phyloP scores from a whole-genome alignment of 2,329 filamentous ascomycete species.

The Seiridium cupressi region DNA sequence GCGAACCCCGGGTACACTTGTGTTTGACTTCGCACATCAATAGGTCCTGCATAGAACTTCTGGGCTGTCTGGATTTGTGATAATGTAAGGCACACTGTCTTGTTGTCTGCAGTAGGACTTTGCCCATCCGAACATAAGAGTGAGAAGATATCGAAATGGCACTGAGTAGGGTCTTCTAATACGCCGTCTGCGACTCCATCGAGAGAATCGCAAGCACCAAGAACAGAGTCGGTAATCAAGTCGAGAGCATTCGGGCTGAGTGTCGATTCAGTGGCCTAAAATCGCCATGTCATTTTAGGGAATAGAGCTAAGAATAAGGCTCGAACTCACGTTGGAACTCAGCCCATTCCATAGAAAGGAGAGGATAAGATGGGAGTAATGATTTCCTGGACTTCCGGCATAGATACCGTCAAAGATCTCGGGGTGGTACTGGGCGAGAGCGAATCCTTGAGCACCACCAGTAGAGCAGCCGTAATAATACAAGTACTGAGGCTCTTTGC shows the following conservation, averaged over 20 bases:
- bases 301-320: background rate
- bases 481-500: conserved; percentile 23
- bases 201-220: conserved; percentile 34
- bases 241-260: conserved; percentile 26
- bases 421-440: conserved; percentile 37
- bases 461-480: conserved; percentile 41
- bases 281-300: background rate
- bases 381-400: conserved; percentile 36
- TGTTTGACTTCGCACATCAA: conserved; percentile 7
- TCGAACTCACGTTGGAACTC: conserved; percentile 9
- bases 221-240: conserved; percentile 28
- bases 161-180: conserved; percentile 35
- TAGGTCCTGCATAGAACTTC: conserved; percentile 25
- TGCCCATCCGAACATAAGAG: conserved; percentile 22
- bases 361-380: conserved; percentile 25
- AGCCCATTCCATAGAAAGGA: conserved; percentile 20
- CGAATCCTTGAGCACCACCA: conserved; percentile 39
- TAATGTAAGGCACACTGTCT: conserved; percentile 25
- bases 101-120: conserved; percentile 5
- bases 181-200: conserved; percentile 35
- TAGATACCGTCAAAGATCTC: conserved; percentile 40
- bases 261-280: background rate
- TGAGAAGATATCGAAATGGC: conserved; percentile 31
- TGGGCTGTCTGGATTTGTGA: conserved; percentile 28
- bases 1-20: conserved; percentile 37